Conservation (phyloP, 306 rosid species). For the Casuarina equisetifolia region DNA sequence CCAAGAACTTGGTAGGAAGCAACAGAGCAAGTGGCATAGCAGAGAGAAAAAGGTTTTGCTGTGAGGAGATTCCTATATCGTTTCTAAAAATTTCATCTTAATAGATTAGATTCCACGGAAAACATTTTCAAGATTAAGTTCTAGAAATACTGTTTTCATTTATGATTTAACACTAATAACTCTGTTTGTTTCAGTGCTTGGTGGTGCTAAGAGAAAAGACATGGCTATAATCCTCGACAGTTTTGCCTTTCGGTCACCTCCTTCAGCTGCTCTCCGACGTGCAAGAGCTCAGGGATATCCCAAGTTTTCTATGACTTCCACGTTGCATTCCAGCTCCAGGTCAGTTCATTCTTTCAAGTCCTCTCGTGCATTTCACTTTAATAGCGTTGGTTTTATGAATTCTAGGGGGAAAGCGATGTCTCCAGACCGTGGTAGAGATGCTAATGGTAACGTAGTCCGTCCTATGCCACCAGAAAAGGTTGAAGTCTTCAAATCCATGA, state of each 20-base stretch:
- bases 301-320: conserved; percentile 74
- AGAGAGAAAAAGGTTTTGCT: too few species aligned
- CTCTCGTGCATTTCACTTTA: neutral
- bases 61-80: too few species aligned
- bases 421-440: conserved; percentile 61
- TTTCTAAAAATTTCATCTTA: too few species aligned
- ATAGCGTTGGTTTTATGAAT: neutral
- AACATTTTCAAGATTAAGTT: too few species aligned
- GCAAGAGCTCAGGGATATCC: conserved; percentile 73
- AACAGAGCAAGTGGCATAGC: too few species aligned
- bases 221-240: conserved; percentile 25
- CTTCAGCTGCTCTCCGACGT: conserved; percentile 53
- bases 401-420: conserved; percentile 56
- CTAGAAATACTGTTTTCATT: too few species aligned
- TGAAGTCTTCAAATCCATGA: conserved; percentile 76
- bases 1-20: too few species aligned
- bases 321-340: conserved; percentile 69
- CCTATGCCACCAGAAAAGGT: conserved; percentile 78
- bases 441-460: conserved; percentile 67
- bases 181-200: too few species aligned
- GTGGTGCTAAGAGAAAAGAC: too few species aligned
- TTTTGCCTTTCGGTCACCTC: conserved; percentile 36
- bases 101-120: too few species aligned
- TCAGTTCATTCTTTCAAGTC: conserved; percentile 10
- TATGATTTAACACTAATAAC: too few species aligned